A percentile compares a stretch with the other conserved stretches of the same genome.
phyloP scores from a whole-genome alignment of 164 flowering plant species.

The Aristolochia contorta region DNA sequence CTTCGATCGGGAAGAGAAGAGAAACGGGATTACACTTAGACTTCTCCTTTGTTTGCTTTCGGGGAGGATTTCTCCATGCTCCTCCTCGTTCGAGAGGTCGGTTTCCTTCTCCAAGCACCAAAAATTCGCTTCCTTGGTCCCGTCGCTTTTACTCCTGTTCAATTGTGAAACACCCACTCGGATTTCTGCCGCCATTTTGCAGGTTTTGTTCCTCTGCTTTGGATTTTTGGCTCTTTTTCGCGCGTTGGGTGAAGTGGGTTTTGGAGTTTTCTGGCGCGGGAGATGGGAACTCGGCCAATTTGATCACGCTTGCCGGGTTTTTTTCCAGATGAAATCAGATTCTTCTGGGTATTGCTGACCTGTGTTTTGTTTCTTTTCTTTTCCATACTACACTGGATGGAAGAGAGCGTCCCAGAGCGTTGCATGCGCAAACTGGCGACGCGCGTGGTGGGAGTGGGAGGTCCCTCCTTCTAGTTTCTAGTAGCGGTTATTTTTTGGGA shows the following conservation, averaged over 20 bases:
- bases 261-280: neutral
- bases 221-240: neutral
- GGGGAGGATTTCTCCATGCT: conserved; percentile 11
- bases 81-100: conserved; percentile 51
- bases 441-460: too few species aligned
- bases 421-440: too few species aligned
- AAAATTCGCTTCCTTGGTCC: conserved; percentile 18
- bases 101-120: conserved; percentile 27
- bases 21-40: neutral
- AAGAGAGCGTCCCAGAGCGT: neutral
- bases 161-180: conserved; percentile 31
- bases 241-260: neutral
- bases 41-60: neutral
- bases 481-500: too few species aligned
- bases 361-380: neutral
- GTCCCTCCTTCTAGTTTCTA: too few species aligned
- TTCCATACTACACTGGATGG: neutral
- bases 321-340: neutral
- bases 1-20: neutral
- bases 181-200: conserved; percentile 39
- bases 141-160: conserved; percentile 5
- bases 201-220: conserved; percentile 30
- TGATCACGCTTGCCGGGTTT: neutral
- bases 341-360: neutral
- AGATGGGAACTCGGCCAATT: neutral